These are phyloP conservation scores for Trichopus zeylanicus DNA, from an alignment of 116 monocot species.

Conservation along the genomic window DNA sequence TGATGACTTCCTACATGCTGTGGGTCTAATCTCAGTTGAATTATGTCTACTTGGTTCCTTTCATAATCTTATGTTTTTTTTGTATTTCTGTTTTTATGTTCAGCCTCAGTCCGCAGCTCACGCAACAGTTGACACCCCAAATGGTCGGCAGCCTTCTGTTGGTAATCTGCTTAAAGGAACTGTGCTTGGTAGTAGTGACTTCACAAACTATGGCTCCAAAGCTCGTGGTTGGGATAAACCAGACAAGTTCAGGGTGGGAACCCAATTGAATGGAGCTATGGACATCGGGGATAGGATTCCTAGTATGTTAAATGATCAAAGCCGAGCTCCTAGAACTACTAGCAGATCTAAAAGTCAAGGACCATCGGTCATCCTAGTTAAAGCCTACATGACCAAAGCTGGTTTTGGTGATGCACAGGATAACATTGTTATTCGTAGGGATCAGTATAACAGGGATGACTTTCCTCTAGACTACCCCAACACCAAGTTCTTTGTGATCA, in stretches of 20 bases:
- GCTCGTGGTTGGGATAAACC: constrained; percentile 14
- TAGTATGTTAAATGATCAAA: constrained; percentile 36
- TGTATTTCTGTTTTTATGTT: not conserved
- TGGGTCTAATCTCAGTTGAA: not conserved
- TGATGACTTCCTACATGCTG: too few relatives aligned
- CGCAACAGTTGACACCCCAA: constrained; percentile 5
- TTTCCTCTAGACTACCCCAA: constrained; percentile 48
- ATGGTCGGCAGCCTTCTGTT: constrained; percentile 9
- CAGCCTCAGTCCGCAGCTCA: constrained; percentile 9
- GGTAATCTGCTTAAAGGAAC: constrained; percentile 13
- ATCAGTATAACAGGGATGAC: constrained; percentile 39
- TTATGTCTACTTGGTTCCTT: not conserved
- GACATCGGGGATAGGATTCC: constrained; percentile 8
- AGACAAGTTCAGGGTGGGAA: constrained; percentile 11
- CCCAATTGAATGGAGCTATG: constrained; percentile 7
- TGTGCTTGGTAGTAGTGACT: constrained; percentile 13
- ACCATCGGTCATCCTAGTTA: constrained; percentile 15
- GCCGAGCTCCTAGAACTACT: constrained; percentile 45
- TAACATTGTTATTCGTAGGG: constrained; percentile 25
- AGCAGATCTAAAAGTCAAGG: constrained; percentile 18
- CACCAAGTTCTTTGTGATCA: constrained; percentile 73
- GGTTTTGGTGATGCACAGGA: constrained; percentile 16
- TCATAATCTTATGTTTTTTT: not conserved
- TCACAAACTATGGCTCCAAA: constrained; percentile 23
- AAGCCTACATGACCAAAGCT: constrained; percentile 15